phyloP scores from a whole-genome alignment of 2,329 filamentous ascomycete species.

The Sarocladiaceae sp. region DNA sequence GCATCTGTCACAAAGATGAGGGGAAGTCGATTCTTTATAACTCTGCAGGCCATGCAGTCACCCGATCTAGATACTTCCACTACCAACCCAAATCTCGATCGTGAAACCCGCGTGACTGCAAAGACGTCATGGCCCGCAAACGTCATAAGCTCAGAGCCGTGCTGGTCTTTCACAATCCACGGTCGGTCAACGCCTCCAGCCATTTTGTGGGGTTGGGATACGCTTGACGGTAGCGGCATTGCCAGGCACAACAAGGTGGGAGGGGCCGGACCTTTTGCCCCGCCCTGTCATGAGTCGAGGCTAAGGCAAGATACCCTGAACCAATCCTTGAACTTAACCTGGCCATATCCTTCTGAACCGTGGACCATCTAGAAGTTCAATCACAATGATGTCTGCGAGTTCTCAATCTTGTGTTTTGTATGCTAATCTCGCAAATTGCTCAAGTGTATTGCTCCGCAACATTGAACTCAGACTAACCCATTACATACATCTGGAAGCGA shows the following conservation, averaged over 20 bases:
- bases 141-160: constrained; percentile 3
- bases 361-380: no score
- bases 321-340: neutral
- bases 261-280: constrained; percentile 5
- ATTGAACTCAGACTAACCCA: no score
- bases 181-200: neutral
- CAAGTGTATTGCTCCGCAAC: no score
- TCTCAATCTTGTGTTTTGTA: no score
- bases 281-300: neutral
- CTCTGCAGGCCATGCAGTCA: neutral
- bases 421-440: no score
- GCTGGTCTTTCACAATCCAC: neutral
- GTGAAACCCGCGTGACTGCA: neutral
- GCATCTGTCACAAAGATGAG: neutral
- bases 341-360: no score
- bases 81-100: constrained; percentile 2
- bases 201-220: constrained; percentile 3
- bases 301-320: neutral
- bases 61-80: constrained; percentile 2
- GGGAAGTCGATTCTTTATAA: neutral
- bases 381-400: no score
- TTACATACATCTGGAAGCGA: no score
- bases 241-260: constrained; percentile 1
- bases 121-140: constrained; percentile 8
- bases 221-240: neutral